phyloP scores from a whole-genome alignment of 2,329 filamentous ascomycete genomes.

The Diaporthe caulivora region DNA sequence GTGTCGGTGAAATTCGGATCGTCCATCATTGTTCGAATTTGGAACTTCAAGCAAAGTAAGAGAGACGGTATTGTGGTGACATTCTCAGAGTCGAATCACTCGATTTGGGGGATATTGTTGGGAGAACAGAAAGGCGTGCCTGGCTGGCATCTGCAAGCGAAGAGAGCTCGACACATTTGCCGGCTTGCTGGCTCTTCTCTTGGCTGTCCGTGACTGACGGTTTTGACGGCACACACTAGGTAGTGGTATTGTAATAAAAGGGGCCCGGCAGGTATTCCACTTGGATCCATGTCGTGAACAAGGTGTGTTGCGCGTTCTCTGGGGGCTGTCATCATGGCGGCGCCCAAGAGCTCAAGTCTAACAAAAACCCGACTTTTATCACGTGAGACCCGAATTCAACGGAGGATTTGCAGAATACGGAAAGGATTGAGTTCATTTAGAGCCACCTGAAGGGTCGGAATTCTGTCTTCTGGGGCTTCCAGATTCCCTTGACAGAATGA shows the following conservation, averaged over 20 bases:
- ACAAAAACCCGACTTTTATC: background rate
- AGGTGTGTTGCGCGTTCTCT: slow-evolving; percentile 1
- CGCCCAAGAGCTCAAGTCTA: background rate
- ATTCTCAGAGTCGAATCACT: slow-evolving; percentile 27
- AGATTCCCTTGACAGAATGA: background rate
- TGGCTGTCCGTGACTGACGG: background rate
- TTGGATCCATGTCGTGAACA: slow-evolving; percentile 23
- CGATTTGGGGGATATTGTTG: background rate
- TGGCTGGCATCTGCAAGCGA: background rate
- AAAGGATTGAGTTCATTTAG: background rate
- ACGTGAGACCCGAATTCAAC: slow-evolving; percentile 4
- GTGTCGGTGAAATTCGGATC: slow-evolving; percentile 30
- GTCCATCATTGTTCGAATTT: slow-evolving; percentile 20
- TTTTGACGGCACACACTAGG: slow-evolving; percentile 13
- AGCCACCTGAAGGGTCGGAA: background rate
- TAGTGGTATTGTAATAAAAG: slow-evolving; percentile 31
- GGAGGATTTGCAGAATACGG: slow-evolving; percentile 6
- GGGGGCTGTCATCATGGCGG: slow-evolving; percentile 4
- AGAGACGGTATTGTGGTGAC: background rate
- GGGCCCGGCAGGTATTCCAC: slow-evolving; percentile 27
- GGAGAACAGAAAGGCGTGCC: background rate
- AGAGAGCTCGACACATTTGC: background rate
- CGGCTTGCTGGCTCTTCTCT: background rate
- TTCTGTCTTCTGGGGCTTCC: background rate
- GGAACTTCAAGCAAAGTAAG: background rate